phyloP scores from a whole-genome alignment of 108 stramenopile species.

The Seminavis robusta region DNA sequence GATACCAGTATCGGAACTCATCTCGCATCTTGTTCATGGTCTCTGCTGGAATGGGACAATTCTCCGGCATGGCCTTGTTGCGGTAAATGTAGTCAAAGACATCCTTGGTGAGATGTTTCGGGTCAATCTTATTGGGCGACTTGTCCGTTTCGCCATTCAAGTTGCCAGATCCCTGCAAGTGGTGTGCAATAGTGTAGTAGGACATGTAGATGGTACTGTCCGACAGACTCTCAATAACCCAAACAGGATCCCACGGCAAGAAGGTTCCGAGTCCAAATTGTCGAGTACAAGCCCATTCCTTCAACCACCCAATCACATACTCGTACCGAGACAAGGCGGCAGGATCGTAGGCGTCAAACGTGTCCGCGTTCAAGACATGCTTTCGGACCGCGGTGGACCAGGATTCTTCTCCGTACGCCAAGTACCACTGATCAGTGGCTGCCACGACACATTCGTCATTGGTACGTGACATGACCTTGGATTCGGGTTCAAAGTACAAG shows the following conservation, averaged over 20 bases:
- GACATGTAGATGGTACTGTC: conserved; percentile 99
- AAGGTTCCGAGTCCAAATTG: conserved; percentile 96
- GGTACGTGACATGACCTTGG: conserved; percentile 88
- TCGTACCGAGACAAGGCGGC: conserved; percentile 77
- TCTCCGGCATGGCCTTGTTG: conserved; percentile 66
- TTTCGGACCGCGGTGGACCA: conserved; percentile 79
- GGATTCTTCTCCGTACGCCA: conserved; percentile 94
- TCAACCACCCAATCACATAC: conserved; percentile 90
- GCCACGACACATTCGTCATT: conserved; percentile 99
- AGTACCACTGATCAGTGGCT: conserved; percentile 98
- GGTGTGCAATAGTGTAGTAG: conserved; percentile 95
- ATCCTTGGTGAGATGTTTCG: conserved; percentile 76
- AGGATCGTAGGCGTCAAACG: conserved; percentile 88
- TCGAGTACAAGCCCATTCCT: conserved; percentile 98
- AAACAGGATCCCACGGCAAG: conserved; percentile 95
- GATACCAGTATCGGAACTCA: conserved; percentile 96
- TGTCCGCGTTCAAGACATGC: conserved; percentile 82
- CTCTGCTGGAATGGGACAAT: conserved; percentile 63
- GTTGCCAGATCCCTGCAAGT: conserved; percentile 90
- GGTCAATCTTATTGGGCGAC: conserved; percentile 80
- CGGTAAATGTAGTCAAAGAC: conserved; percentile 96
- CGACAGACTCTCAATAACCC: conserved; percentile 96
- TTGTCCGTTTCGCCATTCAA: conserved; percentile 76
- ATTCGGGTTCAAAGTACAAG: conserved; percentile 96
- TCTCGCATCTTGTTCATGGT: conserved; percentile 76